Base-by-base conservation (phyloP, 257 asterid species). In the Solanum sejunctum region DNA sequence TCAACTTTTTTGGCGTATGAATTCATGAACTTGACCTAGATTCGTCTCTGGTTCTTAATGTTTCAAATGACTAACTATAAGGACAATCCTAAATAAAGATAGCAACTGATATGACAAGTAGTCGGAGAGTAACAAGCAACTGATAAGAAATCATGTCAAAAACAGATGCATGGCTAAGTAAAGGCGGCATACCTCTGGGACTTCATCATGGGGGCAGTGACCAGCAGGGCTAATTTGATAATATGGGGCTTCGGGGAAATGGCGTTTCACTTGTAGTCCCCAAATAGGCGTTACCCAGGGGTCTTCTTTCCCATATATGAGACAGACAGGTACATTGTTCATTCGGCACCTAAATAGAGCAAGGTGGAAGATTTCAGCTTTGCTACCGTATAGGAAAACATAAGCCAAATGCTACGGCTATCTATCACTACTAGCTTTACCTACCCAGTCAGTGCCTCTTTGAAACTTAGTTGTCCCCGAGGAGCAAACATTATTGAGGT, bases 171-270 rank as follows among this genome's bases (percentile, higher is more conserved):
- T 17, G 17, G 58, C 57, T 36, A 21, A 51, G 73, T 63, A 67
- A 21, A 21, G 54, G 85, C 28, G 26, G 71, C 51, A 2, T 91
- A 96, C 99, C 99, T 96, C 99, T 28, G 98, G 97, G 85, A 96
- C 98, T 89, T 96, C 99, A 78, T 96, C 98, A 83, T 95, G 99
- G 69, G 99, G 99, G 92, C 99, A 96, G 88, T 96, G 99, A 84
- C 98, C 99, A 55, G 98, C 98, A 0, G 98, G 99, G 84, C 96
- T 96, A 13, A 96, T 95, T 89, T 93, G 97, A 64, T 96, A 96
- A 84, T 92, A 96, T 51, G 98, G 97, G 86, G 94, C 97, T 81
- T 93, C 91, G 0, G 95, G 98, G 56, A 96, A 85, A 84, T 89
- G 94, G 6, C 84, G 83, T 77, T 95, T 96, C 82, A 91, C 97